Conservation (phyloP, 345 rosid genomes). For the Populus ilicifolia region DNA sequence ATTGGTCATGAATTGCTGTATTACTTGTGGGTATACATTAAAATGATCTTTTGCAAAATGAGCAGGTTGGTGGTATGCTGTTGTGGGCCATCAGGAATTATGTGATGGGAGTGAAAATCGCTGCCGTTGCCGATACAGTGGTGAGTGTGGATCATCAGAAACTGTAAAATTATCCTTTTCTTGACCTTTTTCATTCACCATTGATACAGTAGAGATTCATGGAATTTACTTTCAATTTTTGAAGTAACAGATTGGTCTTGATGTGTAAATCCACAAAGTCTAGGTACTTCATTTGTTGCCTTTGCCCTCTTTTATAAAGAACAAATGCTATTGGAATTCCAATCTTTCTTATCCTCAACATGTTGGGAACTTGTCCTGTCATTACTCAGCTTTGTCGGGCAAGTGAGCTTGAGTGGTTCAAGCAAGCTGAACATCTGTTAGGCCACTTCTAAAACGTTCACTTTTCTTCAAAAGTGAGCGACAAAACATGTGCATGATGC, state of each 20-base stretch:
- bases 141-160: conserved; percentile 27
- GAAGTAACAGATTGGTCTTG: neutral
- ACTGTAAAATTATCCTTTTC: neutral
- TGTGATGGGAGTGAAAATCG: conserved; percentile 66
- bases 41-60: neutral
- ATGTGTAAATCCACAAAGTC: neutral
- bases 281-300: neutral
- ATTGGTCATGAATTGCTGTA: neutral
- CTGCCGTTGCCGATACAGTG: conserved; percentile 60
- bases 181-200: neutral
- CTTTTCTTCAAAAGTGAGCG: neutral
- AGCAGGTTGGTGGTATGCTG: conserved; percentile 97
- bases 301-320: neutral
- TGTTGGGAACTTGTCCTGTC: neutral
- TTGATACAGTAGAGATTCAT: neutral
- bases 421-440: neutral
- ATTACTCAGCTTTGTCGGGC: neutral
- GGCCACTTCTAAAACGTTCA: neutral
- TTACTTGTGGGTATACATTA: neutral
- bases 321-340: neutral
- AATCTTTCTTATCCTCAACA: neutral
- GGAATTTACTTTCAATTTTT: neutral
- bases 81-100: conserved; percentile 79
- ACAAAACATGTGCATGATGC: neutral
- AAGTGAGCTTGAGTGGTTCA: neutral